Percentiles rank a stretch among this genome's conserved stretches.
Evolutionary conservation across 2,329 filamentous ascomycete species (phyloP).

Genomic region (Pseudopyricularia cyperi): DNA sequence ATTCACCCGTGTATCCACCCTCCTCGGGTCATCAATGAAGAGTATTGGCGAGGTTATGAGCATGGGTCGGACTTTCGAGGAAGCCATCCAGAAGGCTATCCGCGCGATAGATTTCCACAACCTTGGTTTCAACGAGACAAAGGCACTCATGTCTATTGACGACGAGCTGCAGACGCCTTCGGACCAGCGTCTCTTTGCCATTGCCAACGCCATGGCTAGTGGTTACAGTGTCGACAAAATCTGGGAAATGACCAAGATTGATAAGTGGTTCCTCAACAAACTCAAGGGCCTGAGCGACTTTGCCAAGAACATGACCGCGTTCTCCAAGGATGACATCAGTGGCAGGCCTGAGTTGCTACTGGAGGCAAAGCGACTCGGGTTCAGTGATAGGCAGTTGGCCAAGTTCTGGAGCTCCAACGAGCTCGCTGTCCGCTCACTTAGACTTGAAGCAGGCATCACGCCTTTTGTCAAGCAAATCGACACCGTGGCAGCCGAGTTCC

Average conservation of each 20-base stretch:
- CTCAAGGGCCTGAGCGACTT: conserved; percentile 88
- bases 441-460: conserved; percentile 74
- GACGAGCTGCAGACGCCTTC: conserved; percentile 94
- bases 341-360: conserved; percentile 54
- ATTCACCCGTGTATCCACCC: conserved; percentile 90
- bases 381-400: conserved; percentile 85
- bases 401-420: conserved; percentile 94
- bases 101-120: conserved; percentile 92
- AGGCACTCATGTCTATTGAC: conserved; percentile 88
- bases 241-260: conserved; percentile 96
- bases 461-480: conserved; percentile 97
- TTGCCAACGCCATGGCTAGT: conserved; percentile 92
- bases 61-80: conserved; percentile 91
- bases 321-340: conserved; percentile 50
- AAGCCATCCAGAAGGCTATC: conserved; percentile 97
- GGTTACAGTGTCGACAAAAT: conserved; percentile 95
- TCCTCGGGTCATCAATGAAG: conserved; percentile 98
- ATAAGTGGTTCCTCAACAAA: conserved; percentile 94
- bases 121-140: conserved; percentile 83
- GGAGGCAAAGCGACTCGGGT: conserved; percentile 85
- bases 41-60: conserved; percentile 99
- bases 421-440: conserved; percentile 69
- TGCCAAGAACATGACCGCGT: conserved; percentile 61
- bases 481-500: conserved; percentile 95
- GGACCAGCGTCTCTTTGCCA: conserved; percentile 92